A percentile compares a stretch with the other conserved stretches of the same genome.
These are phyloP conservation scores for Trypanosoma melophagium DNA, from an alignment of 208 protist species.

Conservation along the genomic window DNA sequence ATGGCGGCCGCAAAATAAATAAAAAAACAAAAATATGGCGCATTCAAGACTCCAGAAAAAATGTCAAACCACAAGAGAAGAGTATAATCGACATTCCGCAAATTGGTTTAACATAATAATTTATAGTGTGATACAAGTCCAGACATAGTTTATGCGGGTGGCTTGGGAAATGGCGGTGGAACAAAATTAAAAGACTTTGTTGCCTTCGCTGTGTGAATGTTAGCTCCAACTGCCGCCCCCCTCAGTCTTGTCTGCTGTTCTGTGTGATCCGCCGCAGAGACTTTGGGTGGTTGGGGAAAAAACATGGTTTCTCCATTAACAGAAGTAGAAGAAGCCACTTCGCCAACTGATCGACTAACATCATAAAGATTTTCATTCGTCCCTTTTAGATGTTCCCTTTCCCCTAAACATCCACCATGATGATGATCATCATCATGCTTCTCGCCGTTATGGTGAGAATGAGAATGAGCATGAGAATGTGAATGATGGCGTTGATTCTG, in stretches of 20 bases:
- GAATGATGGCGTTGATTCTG: conserved; percentile 25
- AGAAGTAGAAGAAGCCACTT: not conserved
- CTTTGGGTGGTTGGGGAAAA: conserved; percentile 1
- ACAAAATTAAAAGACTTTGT: conserved; percentile 9
- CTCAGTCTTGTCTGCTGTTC: not conserved
- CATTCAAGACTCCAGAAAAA: no score
- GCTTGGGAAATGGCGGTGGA: conserved; percentile 18
- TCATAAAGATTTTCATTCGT: no score
- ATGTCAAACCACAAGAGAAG: no score
- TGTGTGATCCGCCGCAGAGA: not conserved
- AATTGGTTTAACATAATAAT: no score
- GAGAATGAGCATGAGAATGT: conserved; percentile 12
- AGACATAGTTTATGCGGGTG: not conserved
- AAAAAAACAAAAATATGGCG: no score
- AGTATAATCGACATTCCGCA: no score
- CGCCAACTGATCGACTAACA: not conserved
- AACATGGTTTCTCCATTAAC: no score
- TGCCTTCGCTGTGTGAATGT: not conserved
- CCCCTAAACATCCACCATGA: not conserved
- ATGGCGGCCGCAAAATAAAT: no score
- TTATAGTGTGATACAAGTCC: not conserved
- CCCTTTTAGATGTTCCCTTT: not conserved
- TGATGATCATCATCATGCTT: not conserved
- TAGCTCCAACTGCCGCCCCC: not conserved
- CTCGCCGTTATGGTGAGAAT: conserved; percentile 7